phyloP scores from a whole-genome alignment of 1,139 yeast species.

The Magnusiomyces tetraspermus region DNA sequence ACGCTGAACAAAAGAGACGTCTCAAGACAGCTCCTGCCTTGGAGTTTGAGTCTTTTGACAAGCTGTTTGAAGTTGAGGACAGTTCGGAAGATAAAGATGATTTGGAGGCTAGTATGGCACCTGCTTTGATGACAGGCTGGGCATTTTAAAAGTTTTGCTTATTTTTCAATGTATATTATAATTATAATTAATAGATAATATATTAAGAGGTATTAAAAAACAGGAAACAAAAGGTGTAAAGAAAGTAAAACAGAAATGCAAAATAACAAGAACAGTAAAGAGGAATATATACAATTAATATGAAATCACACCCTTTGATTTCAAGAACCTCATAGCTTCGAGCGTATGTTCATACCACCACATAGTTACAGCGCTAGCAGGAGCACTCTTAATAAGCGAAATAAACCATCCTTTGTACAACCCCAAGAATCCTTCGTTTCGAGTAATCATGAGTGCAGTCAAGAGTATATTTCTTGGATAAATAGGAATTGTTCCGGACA shows the following conservation, averaged over 20 bases:
- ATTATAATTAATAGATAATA: no score
- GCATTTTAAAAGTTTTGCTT: conserved; percentile 1
- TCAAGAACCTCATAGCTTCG: conserved; percentile 14
- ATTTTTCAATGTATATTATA: no score
- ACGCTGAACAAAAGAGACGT: conserved; percentile 62
- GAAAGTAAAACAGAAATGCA: no score
- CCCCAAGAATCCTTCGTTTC: conserved; percentile 53
- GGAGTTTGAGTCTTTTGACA: conserved; percentile 58
- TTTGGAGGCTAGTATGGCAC: neutral
- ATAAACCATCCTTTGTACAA: conserved; percentile 66
- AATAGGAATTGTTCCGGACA: conserved; percentile 16
- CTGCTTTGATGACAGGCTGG: neutral
- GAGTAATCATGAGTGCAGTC: conserved; percentile 36
- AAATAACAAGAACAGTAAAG: no score
- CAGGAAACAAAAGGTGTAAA: no score
- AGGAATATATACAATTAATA: no score
- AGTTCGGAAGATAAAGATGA: neutral
- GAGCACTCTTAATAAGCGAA: conserved; percentile 67
- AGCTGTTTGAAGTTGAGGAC: conserved; percentile 28
- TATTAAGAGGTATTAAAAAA: no score
- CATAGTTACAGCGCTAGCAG: conserved; percentile 64
- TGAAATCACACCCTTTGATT: conserved; percentile 9
- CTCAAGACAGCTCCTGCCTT: conserved; percentile 65
- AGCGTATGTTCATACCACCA: conserved; percentile 52
- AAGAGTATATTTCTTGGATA: conserved; percentile 15